Evolutionary conservation across 805 yeast species (phyloP).

Genomic region (Torulaspora microellipsoides): DNA sequence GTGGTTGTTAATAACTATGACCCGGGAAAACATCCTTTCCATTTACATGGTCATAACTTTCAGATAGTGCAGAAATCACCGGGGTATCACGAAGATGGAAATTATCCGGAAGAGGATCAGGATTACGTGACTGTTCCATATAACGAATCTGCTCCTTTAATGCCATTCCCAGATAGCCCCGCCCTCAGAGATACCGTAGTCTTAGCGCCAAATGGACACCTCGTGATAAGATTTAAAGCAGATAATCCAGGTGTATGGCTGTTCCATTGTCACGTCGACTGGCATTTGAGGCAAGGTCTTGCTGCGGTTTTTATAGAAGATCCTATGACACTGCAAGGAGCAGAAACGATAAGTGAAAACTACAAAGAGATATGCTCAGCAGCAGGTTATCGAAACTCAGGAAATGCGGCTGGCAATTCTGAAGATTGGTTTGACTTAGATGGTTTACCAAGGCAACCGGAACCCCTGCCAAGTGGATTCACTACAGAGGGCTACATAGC

Average conservation of each 20-base stretch:
- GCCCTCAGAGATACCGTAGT: conserved; percentile 65
- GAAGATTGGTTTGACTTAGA: conserved; percentile 51
- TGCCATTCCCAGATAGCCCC: conserved; percentile 53
- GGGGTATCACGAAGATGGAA: conserved; percentile 45
- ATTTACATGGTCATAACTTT: conserved; percentile 69
- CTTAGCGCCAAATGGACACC: conserved; percentile 62
- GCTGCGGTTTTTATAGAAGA: conserved; percentile 71
- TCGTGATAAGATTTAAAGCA: conserved; percentile 69
- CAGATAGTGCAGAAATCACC: conserved; percentile 54
- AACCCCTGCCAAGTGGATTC: conserved; percentile 66
- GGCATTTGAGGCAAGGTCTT: conserved; percentile 80
- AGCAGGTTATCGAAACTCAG: conserved; percentile 44
- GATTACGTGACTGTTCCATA: conserved; percentile 46
- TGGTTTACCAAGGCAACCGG: conserved; percentile 58
- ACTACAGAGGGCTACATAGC: conserved; percentile 68
- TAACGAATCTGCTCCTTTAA: conserved; percentile 41
- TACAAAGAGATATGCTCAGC: conserved; percentile 48
- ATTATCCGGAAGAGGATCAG: conserved; percentile 22
- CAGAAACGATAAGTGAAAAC: conserved; percentile 42
- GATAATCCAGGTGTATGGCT: conserved; percentile 93
- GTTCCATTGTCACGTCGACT: conserved; percentile 87
- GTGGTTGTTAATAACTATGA: conserved; percentile 75
- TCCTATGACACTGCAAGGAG: conserved; percentile 48
- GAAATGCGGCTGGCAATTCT: conserved; percentile 71
- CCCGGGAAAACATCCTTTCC: conserved; percentile 76